Evolutionary conservation across 306 rosid species (phyloP).

Genomic region (Fragaria iinumae): DNA sequence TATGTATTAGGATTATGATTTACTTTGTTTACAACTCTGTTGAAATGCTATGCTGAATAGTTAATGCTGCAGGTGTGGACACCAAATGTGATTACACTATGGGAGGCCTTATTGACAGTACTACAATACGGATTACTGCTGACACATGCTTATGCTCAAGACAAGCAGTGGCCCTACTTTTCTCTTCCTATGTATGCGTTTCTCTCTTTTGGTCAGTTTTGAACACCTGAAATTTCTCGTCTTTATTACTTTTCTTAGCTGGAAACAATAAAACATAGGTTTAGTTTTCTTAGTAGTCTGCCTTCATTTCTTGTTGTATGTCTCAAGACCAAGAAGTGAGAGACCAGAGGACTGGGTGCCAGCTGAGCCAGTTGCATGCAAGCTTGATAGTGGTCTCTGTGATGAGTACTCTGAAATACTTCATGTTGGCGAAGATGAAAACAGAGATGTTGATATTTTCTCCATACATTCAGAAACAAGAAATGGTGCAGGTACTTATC

Average conservation of each 20-base stretch:
- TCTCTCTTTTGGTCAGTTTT: not conserved
- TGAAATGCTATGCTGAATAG: constrained; percentile 14
- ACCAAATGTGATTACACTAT: constrained; percentile 78
- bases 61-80: constrained; percentile 77
- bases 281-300: constrained; percentile 15
- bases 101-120: constrained; percentile 93
- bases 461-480: constrained; percentile 58
- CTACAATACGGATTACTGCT: constrained; percentile 77
- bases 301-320: constrained; percentile 34
- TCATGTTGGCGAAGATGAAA: constrained; percentile 38
- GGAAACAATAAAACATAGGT: constrained; percentile 7
- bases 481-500: constrained; percentile 42
- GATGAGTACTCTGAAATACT: constrained; percentile 36
- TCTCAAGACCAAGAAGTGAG: constrained; percentile 66
- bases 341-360: constrained; percentile 99
- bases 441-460: constrained; percentile 44
- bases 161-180: constrained; percentile 89
- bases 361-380: constrained; percentile 41
- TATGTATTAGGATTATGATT: not conserved
- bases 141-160: constrained; percentile 96
- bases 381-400: constrained; percentile 15
- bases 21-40: constrained; percentile 16
- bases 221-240: not conserved
- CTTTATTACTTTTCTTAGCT: constrained; percentile 12
- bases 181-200: constrained; percentile 78